A percentile compares a stretch with the other conserved stretches of the same genome.
These are phyloP conservation scores for Solanum bulbocastanum DNA, from an alignment of 257 asterid genomes.

Conservation along the genomic window DNA sequence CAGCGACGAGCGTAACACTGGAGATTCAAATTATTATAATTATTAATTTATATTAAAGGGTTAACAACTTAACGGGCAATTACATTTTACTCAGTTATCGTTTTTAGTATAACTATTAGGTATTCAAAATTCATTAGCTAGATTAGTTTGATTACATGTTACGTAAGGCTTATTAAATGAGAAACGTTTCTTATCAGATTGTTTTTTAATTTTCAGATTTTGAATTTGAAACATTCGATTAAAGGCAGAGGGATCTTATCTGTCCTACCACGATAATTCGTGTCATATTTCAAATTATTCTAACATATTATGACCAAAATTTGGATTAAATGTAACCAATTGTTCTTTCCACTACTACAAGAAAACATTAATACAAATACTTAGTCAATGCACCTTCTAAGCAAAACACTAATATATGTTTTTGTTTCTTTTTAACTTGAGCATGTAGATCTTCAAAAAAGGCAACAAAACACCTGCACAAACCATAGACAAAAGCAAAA, in stretches of 20 bases:
- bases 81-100: background rate
- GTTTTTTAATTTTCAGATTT: background rate
- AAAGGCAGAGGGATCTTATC: background rate
- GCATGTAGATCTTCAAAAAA: constrained; percentile 31
- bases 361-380: background rate
- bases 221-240: fast-evolving
- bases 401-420: background rate
- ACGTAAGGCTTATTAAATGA: background rate
- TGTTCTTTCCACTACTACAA: background rate
- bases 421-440: background rate
- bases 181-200: fast-evolving
- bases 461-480: constrained; percentile 53
- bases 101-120: background rate
- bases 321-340: background rate
- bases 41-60: background rate
- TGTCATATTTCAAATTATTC: background rate
- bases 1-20: background rate
- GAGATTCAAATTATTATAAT: background rate
- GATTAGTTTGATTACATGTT: background rate
- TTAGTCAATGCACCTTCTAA: background rate
- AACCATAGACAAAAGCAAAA: background rate
- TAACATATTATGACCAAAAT: background rate
- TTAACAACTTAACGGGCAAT: background rate
- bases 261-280: background rate
- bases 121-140: background rate